phyloP scores from a whole-genome alignment of 495 filamentous ascomycete species.

The Podospora tetraspora region DNA sequence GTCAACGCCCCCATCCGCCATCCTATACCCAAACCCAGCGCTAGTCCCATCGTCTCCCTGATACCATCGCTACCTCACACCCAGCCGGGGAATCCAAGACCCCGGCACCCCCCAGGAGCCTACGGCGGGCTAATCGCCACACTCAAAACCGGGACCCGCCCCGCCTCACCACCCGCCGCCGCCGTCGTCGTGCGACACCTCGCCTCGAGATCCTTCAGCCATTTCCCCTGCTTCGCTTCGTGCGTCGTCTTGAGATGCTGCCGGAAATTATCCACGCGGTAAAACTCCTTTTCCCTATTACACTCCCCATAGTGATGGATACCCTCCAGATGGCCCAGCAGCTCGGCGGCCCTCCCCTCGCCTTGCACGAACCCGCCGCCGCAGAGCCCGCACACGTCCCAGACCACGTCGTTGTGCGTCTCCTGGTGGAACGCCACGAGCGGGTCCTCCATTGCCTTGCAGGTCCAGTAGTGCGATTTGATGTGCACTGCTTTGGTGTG shows the following conservation, averaged over 20 bases:
- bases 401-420: constrained; percentile 31
- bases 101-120: background rate
- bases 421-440: constrained; percentile 64
- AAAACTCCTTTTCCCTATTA: constrained; percentile 83
- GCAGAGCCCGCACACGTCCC: constrained; percentile 79
- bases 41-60: background rate
- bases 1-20: background rate
- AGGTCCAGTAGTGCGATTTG: constrained; percentile 82
- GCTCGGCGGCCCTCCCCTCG: constrained; percentile 18
- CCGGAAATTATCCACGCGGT: constrained; percentile 82
- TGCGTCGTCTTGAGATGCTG: constrained; percentile 81
- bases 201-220: constrained; percentile 28
- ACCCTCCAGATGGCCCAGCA: constrained; percentile 60
- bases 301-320: constrained; percentile 81
- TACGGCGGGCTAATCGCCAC: background rate
- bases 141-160: background rate
- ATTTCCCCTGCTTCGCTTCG: constrained; percentile 36
- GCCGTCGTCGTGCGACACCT: constrained; percentile 16
- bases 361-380: constrained; percentile 60
- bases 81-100: too few species aligned
- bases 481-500: constrained; percentile 86
- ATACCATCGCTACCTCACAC: background rate
- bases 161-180: background rate
- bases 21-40: background rate
- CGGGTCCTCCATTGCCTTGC: constrained; percentile 51